A percentile compares a stretch with the other conserved stretches of the same genome.
These are phyloP conservation scores for Atalantia buxifolia DNA, from an alignment of 345 rosid genomes.

Conservation along the genomic window DNA sequence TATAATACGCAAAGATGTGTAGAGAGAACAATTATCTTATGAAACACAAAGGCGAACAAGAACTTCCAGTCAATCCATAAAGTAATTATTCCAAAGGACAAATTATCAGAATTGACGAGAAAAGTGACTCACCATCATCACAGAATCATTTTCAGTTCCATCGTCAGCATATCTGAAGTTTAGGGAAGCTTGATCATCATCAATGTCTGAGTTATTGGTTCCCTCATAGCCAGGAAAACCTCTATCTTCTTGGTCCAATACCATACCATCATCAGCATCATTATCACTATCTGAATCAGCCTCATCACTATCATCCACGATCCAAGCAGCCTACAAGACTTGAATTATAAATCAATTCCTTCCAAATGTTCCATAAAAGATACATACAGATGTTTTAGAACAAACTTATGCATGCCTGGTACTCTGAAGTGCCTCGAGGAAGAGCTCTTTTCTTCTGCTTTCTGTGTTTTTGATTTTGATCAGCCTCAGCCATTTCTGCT, in stretches of 20 bases:
- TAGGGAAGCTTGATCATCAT: constrained; percentile 62
- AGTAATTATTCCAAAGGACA: not conserved
- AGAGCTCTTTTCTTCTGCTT: constrained; percentile 55
- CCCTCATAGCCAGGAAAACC: constrained; percentile 35
- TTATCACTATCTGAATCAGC: constrained; percentile 50
- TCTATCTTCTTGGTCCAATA: constrained; percentile 59
- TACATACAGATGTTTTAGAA: not conserved
- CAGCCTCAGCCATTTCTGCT: constrained; percentile 91
- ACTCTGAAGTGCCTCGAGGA: constrained; percentile 92
- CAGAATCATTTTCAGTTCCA: constrained; percentile 75
- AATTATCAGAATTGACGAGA: constrained; percentile 9
- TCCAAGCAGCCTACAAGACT: constrained; percentile 90
- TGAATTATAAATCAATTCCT: not conserved
- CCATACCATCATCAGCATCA: constrained; percentile 67
- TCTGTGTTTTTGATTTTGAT: constrained; percentile 50
- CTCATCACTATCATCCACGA: constrained; percentile 67
- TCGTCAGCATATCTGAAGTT: constrained; percentile 60
- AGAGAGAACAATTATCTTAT: not conserved
- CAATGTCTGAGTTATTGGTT: constrained; percentile 36
- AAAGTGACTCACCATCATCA: constrained; percentile 64
- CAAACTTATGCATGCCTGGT: constrained; percentile 51
- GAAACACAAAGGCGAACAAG: not conserved
- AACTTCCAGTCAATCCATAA: not conserved
- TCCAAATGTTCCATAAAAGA: not conserved
- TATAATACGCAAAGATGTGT: not conserved